Base-by-base conservation (phyloP, 2,329 filamentous ascomycete species). In the Zymoseptoria ardabiliae region DNA sequence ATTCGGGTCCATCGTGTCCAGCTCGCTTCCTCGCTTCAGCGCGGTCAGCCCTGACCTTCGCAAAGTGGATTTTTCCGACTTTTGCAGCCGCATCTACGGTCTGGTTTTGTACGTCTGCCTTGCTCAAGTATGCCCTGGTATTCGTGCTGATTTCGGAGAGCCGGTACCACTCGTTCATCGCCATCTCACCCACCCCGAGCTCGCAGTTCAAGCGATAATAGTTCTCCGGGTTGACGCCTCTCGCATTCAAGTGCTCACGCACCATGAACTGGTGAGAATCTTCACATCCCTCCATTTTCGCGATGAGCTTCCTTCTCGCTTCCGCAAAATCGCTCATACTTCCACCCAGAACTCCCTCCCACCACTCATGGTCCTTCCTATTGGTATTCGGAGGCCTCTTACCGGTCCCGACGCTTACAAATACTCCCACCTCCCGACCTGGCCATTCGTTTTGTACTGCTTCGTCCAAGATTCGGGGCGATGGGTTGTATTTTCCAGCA, bases 151-250 rank as follows among this genome's bases (percentile, higher is more conserved):
- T 97, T 56, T 97, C 93, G 23, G 90, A 88, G n/a, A 97, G 78
- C 3, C 92, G 85, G 68, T 90, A 85, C 94, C 94, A 99, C 73
- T 97, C 94, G 25, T 97, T 99, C 91, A 99, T 97, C 55, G 90
- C 93, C 72, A 97, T 97, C 71, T 97, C 94, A 56, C 93, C 92
- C 2, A 97, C 92, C 1, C 93, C 94, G 17, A 96, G 87, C 71
- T 97, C 92, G 49, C 97, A 94, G 65, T 99, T 99, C n/a, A 97
- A 79, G 7, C 94, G 88, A 73, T 91, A 96, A 77, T 99, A 99
- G 72, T 95, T 90, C 60, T 97, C 92, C 55, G 85, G 83, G 68
- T 89, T 92, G 61, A 97, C 90, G 17, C 68, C 67, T 35, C 91
- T 85, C 72, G 86, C 89, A 6, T 83, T 77, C 21, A 97, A 79